These are phyloP conservation scores for Ceriops zippeliana DNA, from an alignment of 345 rosid genomes.

Conservation along the genomic window DNA sequence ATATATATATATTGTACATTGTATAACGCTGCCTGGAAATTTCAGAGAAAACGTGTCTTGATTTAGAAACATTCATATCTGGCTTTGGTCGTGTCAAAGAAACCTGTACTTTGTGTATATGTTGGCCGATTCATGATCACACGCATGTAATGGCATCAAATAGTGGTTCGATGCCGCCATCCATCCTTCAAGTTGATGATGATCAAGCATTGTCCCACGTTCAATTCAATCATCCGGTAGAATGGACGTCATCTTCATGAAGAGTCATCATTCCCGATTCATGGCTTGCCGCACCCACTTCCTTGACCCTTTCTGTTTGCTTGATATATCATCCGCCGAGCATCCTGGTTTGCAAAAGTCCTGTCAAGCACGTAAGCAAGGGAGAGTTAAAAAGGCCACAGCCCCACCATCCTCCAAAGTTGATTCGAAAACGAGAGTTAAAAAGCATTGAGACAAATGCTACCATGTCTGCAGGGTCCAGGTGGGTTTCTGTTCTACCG, in stretches of 20 bases:
- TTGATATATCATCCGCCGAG: not conserved
- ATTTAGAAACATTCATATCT: too few species aligned
- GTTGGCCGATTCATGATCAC: slow-evolving; percentile 12
- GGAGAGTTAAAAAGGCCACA: not conserved
- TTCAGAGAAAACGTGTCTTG: too few species aligned
- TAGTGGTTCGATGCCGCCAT: not conserved
- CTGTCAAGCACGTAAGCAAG: slow-evolving; percentile 4
- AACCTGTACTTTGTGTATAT: not conserved
- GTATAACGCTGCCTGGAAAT: too few species aligned
- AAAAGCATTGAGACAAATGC: slow-evolving; percentile 11
- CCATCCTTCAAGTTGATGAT: slow-evolving; percentile 11
- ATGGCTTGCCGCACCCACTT: slow-evolving; percentile 5
- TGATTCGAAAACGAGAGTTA: slow-evolving; percentile 2
- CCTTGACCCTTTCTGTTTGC: slow-evolving; percentile 30
- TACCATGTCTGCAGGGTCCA: slow-evolving; percentile 18
- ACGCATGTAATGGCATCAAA: slow-evolving; percentile 19
- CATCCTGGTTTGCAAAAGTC: slow-evolving; percentile 6
- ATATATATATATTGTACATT: too few species aligned
- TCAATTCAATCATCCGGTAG: slow-evolving; percentile 7
- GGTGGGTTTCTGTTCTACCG: slow-evolving; percentile 4
- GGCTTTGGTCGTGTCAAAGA: too few species aligned
- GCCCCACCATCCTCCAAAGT: slow-evolving; percentile 19
- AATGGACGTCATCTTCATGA: slow-evolving; percentile 10
- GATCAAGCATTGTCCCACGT: not conserved
- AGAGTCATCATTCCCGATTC: slow-evolving; percentile 1